phyloP scores from a whole-genome alignment of 2,329 filamentous ascomycete species.

The Onygena corvina region DNA sequence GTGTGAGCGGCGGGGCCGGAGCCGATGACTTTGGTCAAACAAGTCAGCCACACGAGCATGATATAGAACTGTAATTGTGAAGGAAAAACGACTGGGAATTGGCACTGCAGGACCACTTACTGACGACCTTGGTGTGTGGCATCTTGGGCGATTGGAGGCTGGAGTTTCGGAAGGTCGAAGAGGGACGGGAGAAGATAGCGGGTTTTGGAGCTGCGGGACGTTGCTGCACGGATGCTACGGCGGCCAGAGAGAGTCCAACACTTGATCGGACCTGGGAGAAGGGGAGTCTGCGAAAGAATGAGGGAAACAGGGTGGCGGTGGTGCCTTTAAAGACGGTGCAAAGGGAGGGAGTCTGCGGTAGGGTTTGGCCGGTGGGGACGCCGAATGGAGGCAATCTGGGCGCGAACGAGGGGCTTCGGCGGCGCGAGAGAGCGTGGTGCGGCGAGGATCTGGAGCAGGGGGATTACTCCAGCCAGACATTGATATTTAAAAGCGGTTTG shows the following conservation, averaged over 20 bases:
- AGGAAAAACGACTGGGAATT: background rate
- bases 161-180: slow-evolving; percentile 22
- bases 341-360: background rate
- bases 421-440: too few relatives aligned
- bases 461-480: background rate
- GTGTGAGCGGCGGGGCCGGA: slow-evolving; percentile 97
- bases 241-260: slow-evolving; percentile 59
- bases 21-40: slow-evolving; percentile 52
- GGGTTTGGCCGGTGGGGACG: slow-evolving; percentile 5
- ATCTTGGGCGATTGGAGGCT: slow-evolving; percentile 41
- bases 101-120: slow-evolving; percentile 40
- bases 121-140: slow-evolving; percentile 90
- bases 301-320: slow-evolving; percentile 86
- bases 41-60: background rate
- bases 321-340: slow-evolving; percentile 6
- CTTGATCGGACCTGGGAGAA: slow-evolving; percentile 56
- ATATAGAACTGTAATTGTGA: background rate
- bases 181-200: slow-evolving; percentile 25
- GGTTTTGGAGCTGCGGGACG: slow-evolving; percentile 36
- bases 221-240: slow-evolving; percentile 56
- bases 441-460: background rate
- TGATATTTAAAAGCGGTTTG: background rate
- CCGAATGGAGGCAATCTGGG: background rate
- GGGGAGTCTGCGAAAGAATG: slow-evolving; percentile 56
- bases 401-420: background rate